Evolutionary conservation across 768 basidiomycete species (phyloP).

Genomic region (Naganishia antarctica): DNA sequence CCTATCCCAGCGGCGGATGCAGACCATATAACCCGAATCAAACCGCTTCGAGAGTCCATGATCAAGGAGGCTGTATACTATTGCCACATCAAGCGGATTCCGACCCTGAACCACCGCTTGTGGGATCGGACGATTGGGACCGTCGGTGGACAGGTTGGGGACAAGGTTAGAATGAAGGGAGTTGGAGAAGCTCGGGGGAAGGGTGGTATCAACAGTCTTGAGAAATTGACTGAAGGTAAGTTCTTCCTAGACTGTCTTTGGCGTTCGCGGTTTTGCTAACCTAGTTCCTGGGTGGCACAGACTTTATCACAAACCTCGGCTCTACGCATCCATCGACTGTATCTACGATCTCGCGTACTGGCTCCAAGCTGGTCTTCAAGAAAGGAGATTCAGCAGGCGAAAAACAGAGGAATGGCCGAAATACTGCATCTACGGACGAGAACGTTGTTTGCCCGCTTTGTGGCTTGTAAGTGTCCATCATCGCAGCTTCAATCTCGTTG

Average conservation of each 20-base stretch:
- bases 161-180: constrained; percentile 3
- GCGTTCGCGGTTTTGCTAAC: not conserved
- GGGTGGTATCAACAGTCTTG: constrained; percentile 39
- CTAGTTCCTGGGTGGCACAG: constrained; percentile 25
- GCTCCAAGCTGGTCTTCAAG: constrained; percentile 45
- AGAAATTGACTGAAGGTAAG: constrained; percentile 44
- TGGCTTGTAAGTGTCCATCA: constrained; percentile 33
- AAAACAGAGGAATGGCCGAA: not conserved
- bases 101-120: constrained; percentile 36
- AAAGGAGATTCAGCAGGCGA: constrained; percentile 26
- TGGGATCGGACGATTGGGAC: constrained; percentile 34
- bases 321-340: constrained; percentile 47
- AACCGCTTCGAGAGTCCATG: constrained; percentile 44
- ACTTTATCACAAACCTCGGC: constrained; percentile 43
- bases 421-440: not conserved
- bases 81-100: constrained; percentile 34
- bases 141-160: not conserved
- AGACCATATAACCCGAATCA: constrained; percentile 31
- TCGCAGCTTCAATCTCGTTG: not conserved
- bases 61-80: constrained; percentile 44
- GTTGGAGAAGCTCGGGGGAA: constrained; percentile 39
- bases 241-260: not conserved
- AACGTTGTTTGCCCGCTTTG: constrained; percentile 24
- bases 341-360: constrained; percentile 47
- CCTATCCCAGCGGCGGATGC: not conserved